Conservation (phyloP, 768 basidiomycete genomes). For the Ramaria rubella region DNA sequence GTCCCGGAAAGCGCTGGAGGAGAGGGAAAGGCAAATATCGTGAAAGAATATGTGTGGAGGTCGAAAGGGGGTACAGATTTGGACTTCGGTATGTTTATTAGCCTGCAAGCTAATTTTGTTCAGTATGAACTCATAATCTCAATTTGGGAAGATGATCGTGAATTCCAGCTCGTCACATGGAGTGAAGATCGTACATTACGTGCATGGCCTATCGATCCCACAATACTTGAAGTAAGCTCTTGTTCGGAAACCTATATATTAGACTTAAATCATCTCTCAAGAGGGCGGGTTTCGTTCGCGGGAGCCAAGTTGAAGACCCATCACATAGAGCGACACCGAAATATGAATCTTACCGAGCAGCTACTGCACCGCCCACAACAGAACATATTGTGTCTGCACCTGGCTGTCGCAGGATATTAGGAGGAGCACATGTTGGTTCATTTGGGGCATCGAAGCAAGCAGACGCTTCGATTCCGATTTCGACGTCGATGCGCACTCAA, state of each 20-base stretch:
- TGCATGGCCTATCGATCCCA: slow-evolving; percentile 80
- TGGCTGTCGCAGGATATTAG: background rate
- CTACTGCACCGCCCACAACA: background rate
- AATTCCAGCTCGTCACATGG: slow-evolving; percentile 65
- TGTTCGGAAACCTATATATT: background rate
- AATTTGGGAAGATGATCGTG: slow-evolving; percentile 36
- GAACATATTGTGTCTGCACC: background rate
- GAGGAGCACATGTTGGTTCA: background rate
- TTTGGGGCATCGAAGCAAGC: background rate
- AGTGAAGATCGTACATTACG: slow-evolving; percentile 88
- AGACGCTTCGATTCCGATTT: background rate
- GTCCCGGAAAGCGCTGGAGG: slow-evolving; percentile 48
- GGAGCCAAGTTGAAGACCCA: slow-evolving; percentile 12
- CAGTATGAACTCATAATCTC: background rate
- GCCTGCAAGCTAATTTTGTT: background rate
- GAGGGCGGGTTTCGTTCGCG: slow-evolving; percentile 13
- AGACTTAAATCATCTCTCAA: background rate
- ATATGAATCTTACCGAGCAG: slow-evolving; percentile 5
- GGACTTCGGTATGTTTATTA: slow-evolving; percentile 21
- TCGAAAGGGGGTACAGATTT: slow-evolving; percentile 49
- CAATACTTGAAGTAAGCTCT: slow-evolving; percentile 54
- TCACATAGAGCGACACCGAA: slow-evolving; percentile 7
- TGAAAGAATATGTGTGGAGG: slow-evolving; percentile 98
- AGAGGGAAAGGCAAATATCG: slow-evolving; percentile 86
- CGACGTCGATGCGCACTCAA: background rate